phyloP scores from a whole-genome alignment of 176 grass and related monocot genomes.

The Ampelocalamus luodianensis region DNA sequence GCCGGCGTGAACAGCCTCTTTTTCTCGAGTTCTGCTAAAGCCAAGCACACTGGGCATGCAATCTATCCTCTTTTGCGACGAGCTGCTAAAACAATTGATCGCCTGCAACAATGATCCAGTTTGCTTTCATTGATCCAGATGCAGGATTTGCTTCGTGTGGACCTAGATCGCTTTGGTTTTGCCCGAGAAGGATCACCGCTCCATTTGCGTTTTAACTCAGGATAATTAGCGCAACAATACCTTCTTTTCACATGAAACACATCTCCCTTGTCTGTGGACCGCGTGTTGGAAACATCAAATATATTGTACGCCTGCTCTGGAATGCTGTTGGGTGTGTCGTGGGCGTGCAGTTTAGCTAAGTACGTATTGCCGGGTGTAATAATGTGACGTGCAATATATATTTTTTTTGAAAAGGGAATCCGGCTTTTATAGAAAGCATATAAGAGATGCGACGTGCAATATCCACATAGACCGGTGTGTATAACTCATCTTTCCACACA shows the following conservation, averaged over 20 bases:
- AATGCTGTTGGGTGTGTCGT: background rate
- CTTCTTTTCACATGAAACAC: conserved; percentile 41
- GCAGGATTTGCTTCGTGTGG: conserved; percentile 48
- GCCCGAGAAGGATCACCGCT: conserved; percentile 45
- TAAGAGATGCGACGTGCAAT: too few species aligned
- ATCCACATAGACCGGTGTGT: conserved; percentile 16
- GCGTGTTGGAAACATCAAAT: conserved; percentile 19
- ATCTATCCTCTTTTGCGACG: conserved; percentile 34
- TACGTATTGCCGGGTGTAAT: background rate
- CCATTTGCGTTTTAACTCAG: background rate
- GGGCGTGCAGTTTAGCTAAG: background rate
- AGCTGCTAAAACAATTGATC: conserved; percentile 46
- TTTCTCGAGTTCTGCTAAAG: conserved; percentile 62
- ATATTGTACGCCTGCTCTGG: background rate
- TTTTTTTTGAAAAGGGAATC: too few species aligned
- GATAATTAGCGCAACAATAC: background rate
- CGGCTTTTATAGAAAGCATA: too few species aligned
- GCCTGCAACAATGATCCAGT: conserved; percentile 34
- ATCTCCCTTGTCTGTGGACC: background rate
- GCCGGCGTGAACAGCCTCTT: conserved; percentile 52
- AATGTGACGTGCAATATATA: conserved; percentile 14
- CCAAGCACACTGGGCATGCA: conserved; percentile 31
- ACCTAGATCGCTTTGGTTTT: conserved; percentile 48
- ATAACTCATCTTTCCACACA: conserved; percentile 49
- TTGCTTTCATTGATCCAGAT: conserved; percentile 60